Evolutionary conservation across 495 filamentous ascomycete genomes (phyloP).

Genomic region (Astrocystis sublimbata): DNA sequence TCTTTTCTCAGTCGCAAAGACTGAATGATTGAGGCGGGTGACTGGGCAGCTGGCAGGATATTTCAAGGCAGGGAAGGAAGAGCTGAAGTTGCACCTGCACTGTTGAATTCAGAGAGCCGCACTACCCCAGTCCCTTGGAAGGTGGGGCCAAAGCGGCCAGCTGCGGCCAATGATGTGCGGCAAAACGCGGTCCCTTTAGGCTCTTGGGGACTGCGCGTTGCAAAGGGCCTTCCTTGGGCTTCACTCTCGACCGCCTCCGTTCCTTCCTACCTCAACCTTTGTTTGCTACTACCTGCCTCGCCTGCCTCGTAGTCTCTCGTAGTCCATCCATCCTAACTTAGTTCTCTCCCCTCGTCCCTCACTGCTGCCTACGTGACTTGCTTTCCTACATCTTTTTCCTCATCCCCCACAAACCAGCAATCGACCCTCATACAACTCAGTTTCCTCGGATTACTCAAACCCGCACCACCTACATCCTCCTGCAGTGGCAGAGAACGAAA

Average conservation of each 20-base stretch:
- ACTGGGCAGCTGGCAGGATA: background rate
- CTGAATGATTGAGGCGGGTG: background rate
- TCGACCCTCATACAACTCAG: too few species aligned
- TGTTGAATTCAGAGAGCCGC: conserved; percentile 2
- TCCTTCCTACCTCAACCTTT: background rate
- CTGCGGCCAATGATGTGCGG: background rate
- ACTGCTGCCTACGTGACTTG: too few species aligned
- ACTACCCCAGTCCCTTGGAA: conserved; percentile 1
- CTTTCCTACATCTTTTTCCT: too few species aligned
- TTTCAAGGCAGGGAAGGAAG: background rate
- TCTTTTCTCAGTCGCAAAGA: background rate
- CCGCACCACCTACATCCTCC: too few species aligned
- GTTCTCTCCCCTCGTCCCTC: too few species aligned
- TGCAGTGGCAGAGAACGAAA: too few species aligned
- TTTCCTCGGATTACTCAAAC: too few species aligned
- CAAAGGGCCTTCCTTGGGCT: background rate
- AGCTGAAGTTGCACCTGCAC: background rate
- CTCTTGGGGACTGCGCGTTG: conserved; percentile 7
- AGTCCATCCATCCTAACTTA: background rate
- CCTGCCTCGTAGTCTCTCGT: too few species aligned
- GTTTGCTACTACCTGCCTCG: too few species aligned
- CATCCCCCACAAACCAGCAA: background rate
- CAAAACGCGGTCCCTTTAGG: background rate
- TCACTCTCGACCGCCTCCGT: background rate
- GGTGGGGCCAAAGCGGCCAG: background rate